Conservation (phyloP, 306 rosid species). For the Dryas octopetala region DNA sequence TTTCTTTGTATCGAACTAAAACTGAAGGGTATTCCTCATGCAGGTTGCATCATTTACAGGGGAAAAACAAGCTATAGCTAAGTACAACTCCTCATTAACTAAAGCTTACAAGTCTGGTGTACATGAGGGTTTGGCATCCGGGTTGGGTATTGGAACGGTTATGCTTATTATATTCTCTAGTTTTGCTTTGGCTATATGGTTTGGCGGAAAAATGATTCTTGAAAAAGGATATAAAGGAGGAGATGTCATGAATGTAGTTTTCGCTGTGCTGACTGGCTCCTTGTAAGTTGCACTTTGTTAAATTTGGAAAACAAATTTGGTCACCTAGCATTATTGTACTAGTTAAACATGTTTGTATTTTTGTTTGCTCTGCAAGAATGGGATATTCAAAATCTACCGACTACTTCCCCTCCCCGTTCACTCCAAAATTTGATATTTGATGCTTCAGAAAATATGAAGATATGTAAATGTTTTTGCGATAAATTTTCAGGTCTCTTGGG, state of each 20-base stretch:
- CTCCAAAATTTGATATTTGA: neutral
- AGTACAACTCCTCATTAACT: slow-evolving; percentile 52
- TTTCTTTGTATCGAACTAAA: neutral
- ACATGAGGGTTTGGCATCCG: slow-evolving; percentile 70
- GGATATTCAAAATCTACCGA: neutral
- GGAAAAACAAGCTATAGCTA: slow-evolving; percentile 67
- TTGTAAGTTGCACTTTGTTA: slow-evolving; percentile 44
- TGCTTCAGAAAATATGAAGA: neutral
- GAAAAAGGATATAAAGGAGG: slow-evolving; percentile 82
- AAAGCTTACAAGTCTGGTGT: slow-evolving; percentile 57
- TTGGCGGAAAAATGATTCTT: slow-evolving; percentile 69
- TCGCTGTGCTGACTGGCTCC: slow-evolving; percentile 65
- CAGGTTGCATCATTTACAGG: slow-evolving; percentile 96
- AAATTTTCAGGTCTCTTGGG: slow-evolving; percentile 61
- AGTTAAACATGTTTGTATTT: neutral
- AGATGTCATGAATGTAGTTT: slow-evolving; percentile 53
- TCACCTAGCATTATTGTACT: neutral
- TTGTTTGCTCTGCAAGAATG: neutral
- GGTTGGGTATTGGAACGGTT: slow-evolving; percentile 54
- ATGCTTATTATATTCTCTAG: slow-evolving; percentile 37
- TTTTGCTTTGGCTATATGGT: slow-evolving; percentile 75
- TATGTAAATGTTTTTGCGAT: neutral
- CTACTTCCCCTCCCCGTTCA: neutral
- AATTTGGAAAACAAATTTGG: neutral
- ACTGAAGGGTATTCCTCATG: slow-evolving; percentile 12